Conservation (phyloP, 2,329 filamentous ascomycete genomes). For the Ceratocystis harringtonii region DNA sequence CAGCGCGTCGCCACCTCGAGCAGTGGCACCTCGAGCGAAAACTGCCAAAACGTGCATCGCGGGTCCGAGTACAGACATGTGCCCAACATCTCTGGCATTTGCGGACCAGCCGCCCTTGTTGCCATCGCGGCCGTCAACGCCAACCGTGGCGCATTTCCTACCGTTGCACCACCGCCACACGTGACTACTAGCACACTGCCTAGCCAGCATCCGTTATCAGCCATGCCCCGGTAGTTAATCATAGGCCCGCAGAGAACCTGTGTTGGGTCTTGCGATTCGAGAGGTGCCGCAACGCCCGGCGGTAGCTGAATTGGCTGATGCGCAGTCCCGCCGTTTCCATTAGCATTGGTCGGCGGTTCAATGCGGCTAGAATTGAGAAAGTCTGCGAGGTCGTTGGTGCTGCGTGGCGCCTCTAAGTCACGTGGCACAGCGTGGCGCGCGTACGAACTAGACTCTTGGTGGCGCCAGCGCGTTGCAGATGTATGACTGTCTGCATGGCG, state of each 20-base stretch:
- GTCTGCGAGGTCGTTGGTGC: constrained; percentile 37
- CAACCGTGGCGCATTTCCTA: constrained; percentile 9
- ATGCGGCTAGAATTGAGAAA: constrained; percentile 43
- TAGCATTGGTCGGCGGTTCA: constrained; percentile 25
- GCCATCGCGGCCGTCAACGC: constrained; percentile 4
- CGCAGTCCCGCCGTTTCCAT: constrained; percentile 25
- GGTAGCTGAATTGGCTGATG: constrained; percentile 36
- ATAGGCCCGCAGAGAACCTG: constrained; percentile 59
- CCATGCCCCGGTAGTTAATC: constrained; percentile 62
- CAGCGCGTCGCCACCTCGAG: constrained; percentile 54
- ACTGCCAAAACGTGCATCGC: constrained; percentile 80
- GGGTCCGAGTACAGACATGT: constrained; percentile 49
- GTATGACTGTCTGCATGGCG: constrained; percentile 26
- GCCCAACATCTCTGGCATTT: constrained; percentile 30
- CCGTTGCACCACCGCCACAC: constrained; percentile 39
- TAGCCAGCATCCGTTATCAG: constrained; percentile 54
- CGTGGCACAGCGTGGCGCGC: constrained; percentile 34
- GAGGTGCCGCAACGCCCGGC: constrained; percentile 15
- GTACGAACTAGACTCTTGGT: constrained; percentile 46
- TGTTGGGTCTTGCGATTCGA: constrained; percentile 30
- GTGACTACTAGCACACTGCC: constrained; percentile 78
- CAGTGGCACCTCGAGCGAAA: constrained; percentile 67
- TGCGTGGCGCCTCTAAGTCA: constrained; percentile 26
- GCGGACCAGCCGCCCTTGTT: constrained; percentile 2
- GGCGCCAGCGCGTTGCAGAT: constrained; percentile 45